phyloP scores from a whole-genome alignment of 306 rosid genomes.

The Dicorynia guianensis region DNA sequence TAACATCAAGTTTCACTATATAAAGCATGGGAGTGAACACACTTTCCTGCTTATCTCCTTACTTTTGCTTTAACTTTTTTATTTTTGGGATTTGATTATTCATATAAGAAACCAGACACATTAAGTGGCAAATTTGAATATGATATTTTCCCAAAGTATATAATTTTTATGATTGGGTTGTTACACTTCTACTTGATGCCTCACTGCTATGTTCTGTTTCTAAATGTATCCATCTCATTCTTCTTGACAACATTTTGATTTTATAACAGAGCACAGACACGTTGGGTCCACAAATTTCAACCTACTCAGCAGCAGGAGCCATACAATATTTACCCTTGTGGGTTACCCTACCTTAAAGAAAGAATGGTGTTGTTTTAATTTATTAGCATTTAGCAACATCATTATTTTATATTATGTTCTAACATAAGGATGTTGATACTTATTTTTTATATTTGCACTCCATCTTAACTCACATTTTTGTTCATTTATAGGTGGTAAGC shows the following conservation, averaged over 20 bases:
- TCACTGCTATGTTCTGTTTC: constrained; percentile 14
- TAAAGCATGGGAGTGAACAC: constrained; percentile 12
- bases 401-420: constrained; percentile 29
- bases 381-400: constrained; percentile 39
- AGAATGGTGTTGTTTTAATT: constrained; percentile 37
- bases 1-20: constrained; percentile 12
- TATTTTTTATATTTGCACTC: constrained; percentile 3
- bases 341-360: constrained; percentile 41
- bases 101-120: constrained; percentile 18
- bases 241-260: constrained; percentile 37
- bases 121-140: constrained; percentile 27
- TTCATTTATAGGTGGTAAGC: constrained; percentile 15
- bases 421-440: constrained; percentile 5
- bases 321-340: constrained; percentile 96
- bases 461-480: constrained; percentile 10
- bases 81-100: constrained; percentile 27
- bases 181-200: constrained; percentile 34
- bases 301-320: constrained; percentile 98
- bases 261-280: constrained; percentile 90
- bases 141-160: constrained; percentile 20
- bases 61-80: constrained; percentile 16
- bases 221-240: constrained; percentile 29
- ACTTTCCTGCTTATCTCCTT: constrained; percentile 14
- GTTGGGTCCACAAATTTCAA: constrained; percentile 98
- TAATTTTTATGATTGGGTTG: constrained; percentile 34